A percentile compares a stretch with the other conserved stretches of the same genome.
phyloP scores from a whole-genome alignment of 2,329 filamentous ascomycete genomes.

The Biscogniauxia mediterranea region DNA sequence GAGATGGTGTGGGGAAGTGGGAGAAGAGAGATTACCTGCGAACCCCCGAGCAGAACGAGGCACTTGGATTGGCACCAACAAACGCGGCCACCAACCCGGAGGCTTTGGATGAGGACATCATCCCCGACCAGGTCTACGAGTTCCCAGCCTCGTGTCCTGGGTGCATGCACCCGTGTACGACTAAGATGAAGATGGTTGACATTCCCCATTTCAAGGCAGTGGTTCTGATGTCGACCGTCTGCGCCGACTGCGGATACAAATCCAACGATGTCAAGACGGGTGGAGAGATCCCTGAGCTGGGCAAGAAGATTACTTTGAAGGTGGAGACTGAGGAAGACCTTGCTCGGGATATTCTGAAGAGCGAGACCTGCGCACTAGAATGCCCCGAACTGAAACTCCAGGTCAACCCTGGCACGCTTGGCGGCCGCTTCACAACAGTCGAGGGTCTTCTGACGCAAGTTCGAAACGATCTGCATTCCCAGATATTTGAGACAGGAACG shows the following conservation, averaged over 20 bases:
- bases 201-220: slow-evolving; percentile 99
- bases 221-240: slow-evolving; percentile 90
- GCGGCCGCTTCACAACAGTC: slow-evolving; percentile 94
- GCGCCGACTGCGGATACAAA: slow-evolving; percentile 87
- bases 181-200: slow-evolving; percentile 98
- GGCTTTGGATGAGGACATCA: slow-evolving; percentile 69
- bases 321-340: slow-evolving; percentile 72
- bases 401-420: slow-evolving; percentile 90
- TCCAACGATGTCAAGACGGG: slow-evolving; percentile 98
- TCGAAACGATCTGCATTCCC: slow-evolving; percentile 79
- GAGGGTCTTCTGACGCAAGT: slow-evolving; percentile 93
- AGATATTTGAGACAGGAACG: slow-evolving; percentile 74
- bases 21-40: slow-evolving; percentile 80
- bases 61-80: slow-evolving; percentile 68
- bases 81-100: slow-evolving; percentile 45
- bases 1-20: slow-evolving; percentile 82
- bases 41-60: slow-evolving; percentile 81
- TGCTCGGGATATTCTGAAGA: slow-evolving; percentile 91
- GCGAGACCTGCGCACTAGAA: slow-evolving; percentile 82
- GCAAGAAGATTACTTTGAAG: slow-evolving; percentile 76
- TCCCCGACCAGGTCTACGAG: slow-evolving; percentile 88
- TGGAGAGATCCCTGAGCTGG: slow-evolving; percentile 83
- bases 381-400: slow-evolving; percentile 84
- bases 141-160: slow-evolving; percentile 91
- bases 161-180: slow-evolving; percentile 80